Evolutionary conservation across 805 yeast genomes (phyloP).

Genomic region (Metschnikowia colocasiae): DNA sequence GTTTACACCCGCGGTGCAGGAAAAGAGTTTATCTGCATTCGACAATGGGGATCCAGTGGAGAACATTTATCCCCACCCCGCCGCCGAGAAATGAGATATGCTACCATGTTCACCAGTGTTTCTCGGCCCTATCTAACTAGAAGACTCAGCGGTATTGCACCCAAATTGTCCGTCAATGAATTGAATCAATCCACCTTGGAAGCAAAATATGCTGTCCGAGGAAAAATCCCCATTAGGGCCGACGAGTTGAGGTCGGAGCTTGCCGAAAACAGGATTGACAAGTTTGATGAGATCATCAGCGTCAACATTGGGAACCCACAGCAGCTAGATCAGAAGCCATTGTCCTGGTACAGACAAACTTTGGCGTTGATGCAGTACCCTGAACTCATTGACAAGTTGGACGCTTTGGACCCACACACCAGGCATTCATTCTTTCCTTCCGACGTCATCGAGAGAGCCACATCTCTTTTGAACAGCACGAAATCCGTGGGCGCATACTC

Average conservation of each 20-base stretch:
- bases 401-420: slow-evolving; percentile 23
- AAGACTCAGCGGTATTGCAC: slow-evolving; percentile 9
- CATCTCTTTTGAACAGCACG: slow-evolving; percentile 51
- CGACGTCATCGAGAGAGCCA: slow-evolving; percentile 77
- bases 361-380: slow-evolving; percentile 86
- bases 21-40: not conserved
- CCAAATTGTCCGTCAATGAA: slow-evolving; percentile 33
- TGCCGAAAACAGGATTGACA: slow-evolving; percentile 50
- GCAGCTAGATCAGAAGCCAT: slow-evolving; percentile 89
- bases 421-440: slow-evolving; percentile 41
- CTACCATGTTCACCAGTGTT: not conserved
- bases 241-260: slow-evolving; percentile 70
- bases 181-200: slow-evolving; percentile 70
- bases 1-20: slow-evolving; percentile 4
- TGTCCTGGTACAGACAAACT: slow-evolving; percentile 93
- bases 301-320: slow-evolving; percentile 99
- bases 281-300: slow-evolving; percentile 73
- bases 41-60: not conserved
- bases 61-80: not conserved
- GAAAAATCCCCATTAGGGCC: slow-evolving; percentile 88
- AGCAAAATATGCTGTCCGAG: slow-evolving; percentile 96
- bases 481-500: slow-evolving; percentile 96
- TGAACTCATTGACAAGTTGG: slow-evolving; percentile 40
- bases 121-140: not conserved
- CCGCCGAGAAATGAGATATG: not conserved